Evolutionary conservation across 805 yeast species (phyloP).

Genomic region (Teunomyces aglyptinius): DNA sequence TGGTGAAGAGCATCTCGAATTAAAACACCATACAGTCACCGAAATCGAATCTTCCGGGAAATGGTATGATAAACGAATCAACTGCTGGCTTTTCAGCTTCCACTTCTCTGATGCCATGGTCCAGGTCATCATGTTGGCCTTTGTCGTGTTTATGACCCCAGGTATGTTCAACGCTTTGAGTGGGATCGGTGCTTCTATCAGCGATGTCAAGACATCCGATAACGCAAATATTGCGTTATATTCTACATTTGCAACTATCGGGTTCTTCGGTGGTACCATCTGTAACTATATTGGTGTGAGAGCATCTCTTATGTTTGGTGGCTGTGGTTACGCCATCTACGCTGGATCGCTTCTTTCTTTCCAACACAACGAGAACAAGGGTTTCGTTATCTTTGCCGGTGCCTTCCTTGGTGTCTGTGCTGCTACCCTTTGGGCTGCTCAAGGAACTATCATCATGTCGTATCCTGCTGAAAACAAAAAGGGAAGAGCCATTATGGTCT

Average conservation of each 20-base stretch:
- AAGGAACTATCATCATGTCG: constrained; percentile 55
- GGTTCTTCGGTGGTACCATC: constrained; percentile 56
- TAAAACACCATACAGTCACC: constrained; percentile 22
- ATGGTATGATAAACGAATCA: constrained; percentile 38
- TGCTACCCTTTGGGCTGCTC: constrained; percentile 57
- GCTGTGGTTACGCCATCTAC: constrained; percentile 54
- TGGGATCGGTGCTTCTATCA: constrained; percentile 48
- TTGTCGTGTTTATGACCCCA: constrained; percentile 49
- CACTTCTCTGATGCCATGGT: constrained; percentile 36
- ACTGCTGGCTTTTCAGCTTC: constrained; percentile 11
- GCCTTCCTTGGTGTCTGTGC: constrained; percentile 59
- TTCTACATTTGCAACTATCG: constrained; percentile 55
- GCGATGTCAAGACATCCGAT: constrained; percentile 38
- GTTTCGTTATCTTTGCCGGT: constrained; percentile 55
- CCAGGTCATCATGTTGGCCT: constrained; percentile 47
- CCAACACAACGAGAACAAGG: constrained; percentile 45
- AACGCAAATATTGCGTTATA: constrained; percentile 53
- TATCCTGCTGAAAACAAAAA: constrained; percentile 54
- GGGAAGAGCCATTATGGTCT: constrained; percentile 52
- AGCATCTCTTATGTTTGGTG: constrained; percentile 48
- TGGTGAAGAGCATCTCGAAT: constrained; percentile 16
- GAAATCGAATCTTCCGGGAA: constrained; percentile 33
- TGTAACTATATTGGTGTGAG: constrained; percentile 50
- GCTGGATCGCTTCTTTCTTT: constrained; percentile 51
- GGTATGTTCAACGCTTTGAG: constrained; percentile 53